Evolutionary conservation across 768 basidiomycete genomes (phyloP).

Genomic region (Tulasnella sp.): DNA sequence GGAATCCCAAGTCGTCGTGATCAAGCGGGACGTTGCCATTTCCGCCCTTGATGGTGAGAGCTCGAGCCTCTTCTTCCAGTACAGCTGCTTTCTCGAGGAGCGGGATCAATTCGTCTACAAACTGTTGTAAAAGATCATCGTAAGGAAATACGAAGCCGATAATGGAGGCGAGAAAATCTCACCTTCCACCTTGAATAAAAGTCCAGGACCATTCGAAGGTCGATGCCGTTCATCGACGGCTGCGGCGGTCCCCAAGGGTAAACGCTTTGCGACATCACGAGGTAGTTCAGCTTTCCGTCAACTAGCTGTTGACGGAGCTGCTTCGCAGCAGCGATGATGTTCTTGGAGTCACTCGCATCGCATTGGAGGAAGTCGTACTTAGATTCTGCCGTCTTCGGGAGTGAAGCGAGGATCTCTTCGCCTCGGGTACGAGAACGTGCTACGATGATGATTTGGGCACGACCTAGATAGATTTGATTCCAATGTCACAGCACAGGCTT

Average conservation of each 20-base stretch:
- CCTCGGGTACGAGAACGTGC: constrained; percentile 16
- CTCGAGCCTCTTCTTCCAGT: constrained; percentile 14
- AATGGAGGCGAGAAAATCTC: not conserved
- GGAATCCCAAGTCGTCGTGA: constrained; percentile 12
- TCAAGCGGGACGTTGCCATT: not conserved
- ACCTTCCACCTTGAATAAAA: too few species aligned
- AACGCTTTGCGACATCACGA: constrained; percentile 11
- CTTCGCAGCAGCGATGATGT: constrained; percentile 4
- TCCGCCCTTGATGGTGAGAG: not conserved
- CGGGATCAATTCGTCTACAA: constrained; percentile 13
- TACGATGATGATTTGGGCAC: constrained; percentile 17
- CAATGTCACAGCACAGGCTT: too few species aligned
- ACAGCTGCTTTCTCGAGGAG: constrained; percentile 9
- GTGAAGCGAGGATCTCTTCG: constrained; percentile 11
- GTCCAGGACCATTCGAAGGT: too few species aligned
- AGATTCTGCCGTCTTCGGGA: constrained; percentile 8
- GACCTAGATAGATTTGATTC: not conserved
- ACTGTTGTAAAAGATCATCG: not conserved
- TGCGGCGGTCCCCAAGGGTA: not conserved
- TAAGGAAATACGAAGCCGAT: too few species aligned
- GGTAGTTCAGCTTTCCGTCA: constrained; percentile 11
- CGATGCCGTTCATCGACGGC: too few species aligned
- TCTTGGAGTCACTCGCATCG: constrained; percentile 19
- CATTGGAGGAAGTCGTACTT: constrained; percentile 23
- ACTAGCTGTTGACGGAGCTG: not conserved